phyloP scores from a whole-genome alignment of 371 early-diverging fungal species.

The Haplosporangium sp. region DNA sequence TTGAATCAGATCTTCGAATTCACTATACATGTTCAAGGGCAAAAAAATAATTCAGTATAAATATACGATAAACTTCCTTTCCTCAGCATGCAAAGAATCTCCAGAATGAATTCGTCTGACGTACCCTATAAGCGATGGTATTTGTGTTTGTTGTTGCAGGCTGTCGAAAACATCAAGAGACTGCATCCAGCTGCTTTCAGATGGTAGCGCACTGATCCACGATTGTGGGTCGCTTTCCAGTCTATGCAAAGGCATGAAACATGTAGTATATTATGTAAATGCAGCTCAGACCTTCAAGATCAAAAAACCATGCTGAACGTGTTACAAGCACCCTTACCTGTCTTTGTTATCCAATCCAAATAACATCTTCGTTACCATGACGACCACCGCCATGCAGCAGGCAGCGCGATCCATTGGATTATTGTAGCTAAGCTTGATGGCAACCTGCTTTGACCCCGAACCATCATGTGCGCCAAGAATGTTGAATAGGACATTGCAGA shows the following conservation, averaged over 20 bases:
- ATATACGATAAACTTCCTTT: too few species aligned
- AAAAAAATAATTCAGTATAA: neutral
- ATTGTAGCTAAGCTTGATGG: neutral
- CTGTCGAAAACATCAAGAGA: constrained; percentile 26
- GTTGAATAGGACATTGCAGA: constrained; percentile 3
- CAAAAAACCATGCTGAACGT: neutral
- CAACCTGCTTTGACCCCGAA: neutral
- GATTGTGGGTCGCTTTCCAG: neutral
- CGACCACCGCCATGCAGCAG: constrained; percentile 25
- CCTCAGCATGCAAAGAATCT: neutral
- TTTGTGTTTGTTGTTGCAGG: constrained; percentile 15
- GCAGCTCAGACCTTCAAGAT: neutral
- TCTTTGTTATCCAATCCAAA: constrained; percentile 40
- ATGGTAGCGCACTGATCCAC: constrained; percentile 30
- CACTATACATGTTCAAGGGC: constrained; percentile 12
- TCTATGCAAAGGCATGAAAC: neutral
- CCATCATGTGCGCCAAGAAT: neutral
- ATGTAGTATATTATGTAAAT: neutral
- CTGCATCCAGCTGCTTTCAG: constrained; percentile 23
- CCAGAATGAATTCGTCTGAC: neutral
- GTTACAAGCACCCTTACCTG: constrained; percentile 12
- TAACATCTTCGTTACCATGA: constrained; percentile 38
- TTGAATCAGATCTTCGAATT: constrained; percentile 40
- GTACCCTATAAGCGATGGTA: constrained; percentile 28
- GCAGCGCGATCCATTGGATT: constrained; percentile 1